A percentile compares a stretch with the other conserved stretches of the same genome.
Conservation (phyloP, 78 protist species). For the Neovahlkampfia damariscottae region DNA sequence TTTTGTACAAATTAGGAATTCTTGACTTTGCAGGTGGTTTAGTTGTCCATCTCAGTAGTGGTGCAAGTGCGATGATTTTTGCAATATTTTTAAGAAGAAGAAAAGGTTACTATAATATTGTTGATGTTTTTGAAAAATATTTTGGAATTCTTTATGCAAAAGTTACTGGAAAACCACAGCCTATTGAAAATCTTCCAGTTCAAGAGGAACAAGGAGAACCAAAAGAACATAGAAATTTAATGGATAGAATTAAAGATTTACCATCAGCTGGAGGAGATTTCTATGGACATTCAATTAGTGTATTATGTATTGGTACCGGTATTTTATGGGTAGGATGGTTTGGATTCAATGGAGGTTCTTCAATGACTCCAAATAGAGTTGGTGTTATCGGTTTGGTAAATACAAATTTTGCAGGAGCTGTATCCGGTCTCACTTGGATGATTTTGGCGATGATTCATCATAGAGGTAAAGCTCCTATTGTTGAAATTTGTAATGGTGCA, state of each 20-base stretch:
- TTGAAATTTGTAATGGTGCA: conserved; percentile 13
- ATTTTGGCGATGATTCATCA: neutral
- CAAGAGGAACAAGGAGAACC: neutral
- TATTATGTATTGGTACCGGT: conserved; percentile 28
- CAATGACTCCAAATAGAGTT: conserved; percentile 15
- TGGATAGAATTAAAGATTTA: neutral
- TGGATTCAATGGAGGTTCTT: conserved; percentile 35
- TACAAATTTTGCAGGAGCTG: neutral
- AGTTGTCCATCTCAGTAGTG: conserved; percentile 72
- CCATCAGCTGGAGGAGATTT: neutral
- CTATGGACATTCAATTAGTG: neutral
- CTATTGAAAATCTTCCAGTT: no score
- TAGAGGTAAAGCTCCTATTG: neutral
- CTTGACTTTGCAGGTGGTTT: conserved; percentile 82
- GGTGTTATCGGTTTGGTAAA: conserved; percentile 18
- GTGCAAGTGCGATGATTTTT: conserved; percentile 50
- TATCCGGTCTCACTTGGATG: neutral
- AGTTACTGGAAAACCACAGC: neutral
- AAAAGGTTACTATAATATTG: neutral
- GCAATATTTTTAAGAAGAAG: neutral
- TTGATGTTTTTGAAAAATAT: neutral
- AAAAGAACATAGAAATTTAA: neutral
- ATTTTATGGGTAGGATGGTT: conserved; percentile 52
- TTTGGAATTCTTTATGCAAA: no score
- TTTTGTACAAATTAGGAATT: conserved; percentile 31